Evolutionary conservation across 148 eudicot species (phyloP).

Genomic region (Cornus suecica): DNA sequence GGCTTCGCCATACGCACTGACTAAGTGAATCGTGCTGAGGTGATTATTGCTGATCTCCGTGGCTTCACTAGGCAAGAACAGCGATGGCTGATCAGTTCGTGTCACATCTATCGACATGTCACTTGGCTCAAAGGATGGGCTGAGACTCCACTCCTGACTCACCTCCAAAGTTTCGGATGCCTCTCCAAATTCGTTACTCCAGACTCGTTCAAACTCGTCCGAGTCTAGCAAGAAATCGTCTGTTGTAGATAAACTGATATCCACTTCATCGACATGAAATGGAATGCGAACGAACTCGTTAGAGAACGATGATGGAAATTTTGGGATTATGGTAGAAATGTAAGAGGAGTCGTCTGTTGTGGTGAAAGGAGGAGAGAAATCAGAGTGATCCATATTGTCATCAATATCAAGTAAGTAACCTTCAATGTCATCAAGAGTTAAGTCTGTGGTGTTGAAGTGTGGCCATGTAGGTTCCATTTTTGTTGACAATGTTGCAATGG

Average conservation of each 20-base stretch:
- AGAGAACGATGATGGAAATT: slow-evolving; percentile 5
- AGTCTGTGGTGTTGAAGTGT: neutral
- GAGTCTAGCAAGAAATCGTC: slow-evolving; percentile 7
- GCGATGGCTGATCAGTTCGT: slow-evolving; percentile 3
- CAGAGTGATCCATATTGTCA: slow-evolving; percentile 1
- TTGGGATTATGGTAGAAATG: slow-evolving; percentile 10
- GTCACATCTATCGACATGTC: slow-evolving; percentile 7
- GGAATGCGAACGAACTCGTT: slow-evolving; percentile 12
- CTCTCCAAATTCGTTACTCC: neutral
- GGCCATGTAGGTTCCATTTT: slow-evolving; percentile 11
- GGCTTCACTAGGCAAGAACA: slow-evolving; percentile 22
- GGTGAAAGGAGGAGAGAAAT: slow-evolving; percentile 15
- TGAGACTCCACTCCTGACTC: slow-evolving; percentile 1
- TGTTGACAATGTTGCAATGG: neutral
- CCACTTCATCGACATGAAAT: slow-evolving; percentile 5
- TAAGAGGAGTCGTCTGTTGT: slow-evolving; percentile 11
- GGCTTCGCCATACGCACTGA: slow-evolving; percentile 25
- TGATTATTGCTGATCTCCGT: slow-evolving; percentile 20
- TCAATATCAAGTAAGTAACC: neutral
- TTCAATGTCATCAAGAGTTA: neutral
- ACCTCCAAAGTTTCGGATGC: neutral
- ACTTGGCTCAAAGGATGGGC: slow-evolving; percentile 8
- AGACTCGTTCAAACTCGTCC: slow-evolving; percentile 11
- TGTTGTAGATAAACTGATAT: slow-evolving; percentile 8
- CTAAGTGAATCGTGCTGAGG: slow-evolving; percentile 12